Evolutionary conservation across 2,329 filamentous ascomycete genomes (phyloP).

Genomic region (Blumeria hordei): DNA sequence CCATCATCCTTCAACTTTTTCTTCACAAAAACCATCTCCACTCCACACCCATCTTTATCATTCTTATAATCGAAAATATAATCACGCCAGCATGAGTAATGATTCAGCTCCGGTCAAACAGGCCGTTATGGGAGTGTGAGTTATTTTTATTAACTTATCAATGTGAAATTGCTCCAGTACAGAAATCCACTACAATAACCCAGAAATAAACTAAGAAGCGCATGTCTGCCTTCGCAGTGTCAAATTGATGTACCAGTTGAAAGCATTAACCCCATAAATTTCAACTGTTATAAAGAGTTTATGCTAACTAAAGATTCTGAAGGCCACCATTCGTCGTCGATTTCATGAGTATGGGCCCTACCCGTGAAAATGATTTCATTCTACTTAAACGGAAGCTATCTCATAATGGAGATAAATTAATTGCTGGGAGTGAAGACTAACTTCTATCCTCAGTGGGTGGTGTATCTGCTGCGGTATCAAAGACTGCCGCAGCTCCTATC

Average conservation of each 20-base stretch:
- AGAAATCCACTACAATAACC: too few species aligned
- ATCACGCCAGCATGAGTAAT: slow-evolving; percentile 13
- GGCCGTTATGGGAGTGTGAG: slow-evolving; percentile 44
- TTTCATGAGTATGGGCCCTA: slow-evolving; percentile 73
- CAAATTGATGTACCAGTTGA: too few species aligned
- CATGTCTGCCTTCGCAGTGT: too few species aligned
- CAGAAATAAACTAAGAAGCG: too few species aligned
- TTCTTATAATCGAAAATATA: slow-evolving; percentile 20
- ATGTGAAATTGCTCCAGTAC: too few species aligned
- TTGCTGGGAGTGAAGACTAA: slow-evolving; percentile 4
- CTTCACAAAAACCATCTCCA: slow-evolving; percentile 5
- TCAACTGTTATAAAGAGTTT: too few species aligned
- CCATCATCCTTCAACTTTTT: slow-evolving; percentile 5
- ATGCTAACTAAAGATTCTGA: not conserved
- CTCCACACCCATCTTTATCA: slow-evolving; percentile 31
- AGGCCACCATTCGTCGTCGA: slow-evolving; percentile 78
- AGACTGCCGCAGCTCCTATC: slow-evolving; percentile 98
- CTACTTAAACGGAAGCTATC: too few species aligned
- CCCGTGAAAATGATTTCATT: too few species aligned
- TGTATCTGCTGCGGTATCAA: slow-evolving; percentile 99
- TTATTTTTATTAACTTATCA: slow-evolving; percentile 7
- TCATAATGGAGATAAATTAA: too few species aligned
- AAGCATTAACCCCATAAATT: too few species aligned
- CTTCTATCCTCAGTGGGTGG: slow-evolving; percentile 58
- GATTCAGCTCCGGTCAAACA: slow-evolving; percentile 31